A percentile compares a stretch with the other conserved stretches of the same genome.
phyloP scores from a whole-genome alignment of 257 asterid species.

The Apocynum venetum region DNA sequence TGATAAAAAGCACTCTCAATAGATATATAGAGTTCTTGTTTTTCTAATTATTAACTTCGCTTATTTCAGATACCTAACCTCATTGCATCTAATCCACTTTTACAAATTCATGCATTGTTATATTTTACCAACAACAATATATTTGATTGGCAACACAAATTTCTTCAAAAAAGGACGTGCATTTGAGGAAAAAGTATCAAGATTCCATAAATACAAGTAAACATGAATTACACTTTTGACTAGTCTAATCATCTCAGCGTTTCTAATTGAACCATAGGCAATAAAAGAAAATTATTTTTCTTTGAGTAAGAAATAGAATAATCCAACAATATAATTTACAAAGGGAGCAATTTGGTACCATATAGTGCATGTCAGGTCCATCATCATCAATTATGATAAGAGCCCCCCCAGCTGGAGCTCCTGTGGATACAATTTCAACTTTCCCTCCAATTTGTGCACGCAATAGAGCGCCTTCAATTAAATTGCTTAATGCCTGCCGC shows the following conservation, averaged over 20 bases:
- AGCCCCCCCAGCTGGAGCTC: conserved; percentile 89
- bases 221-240: background rate
- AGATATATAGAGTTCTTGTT: background rate
- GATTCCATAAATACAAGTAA: background rate
- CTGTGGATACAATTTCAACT: conserved; percentile 61
- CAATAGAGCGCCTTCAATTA: conserved; percentile 85
- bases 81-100: background rate
- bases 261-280: background rate
- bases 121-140: background rate
- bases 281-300: background rate
- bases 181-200: background rate
- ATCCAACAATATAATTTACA: background rate
- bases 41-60: background rate
- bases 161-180: background rate
- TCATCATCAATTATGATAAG: conserved; percentile 85
- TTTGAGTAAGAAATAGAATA: background rate
- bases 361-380: conserved; percentile 96
- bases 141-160: background rate
- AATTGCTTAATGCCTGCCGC: conserved; percentile 91
- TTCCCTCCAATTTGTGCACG: conserved; percentile 77
- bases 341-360: conserved; percentile 46
- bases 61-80: background rate
- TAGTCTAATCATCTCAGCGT: background rate
- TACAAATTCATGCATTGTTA: background rate
- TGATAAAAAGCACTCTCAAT: background rate